Evolutionary conservation across 2,329 filamentous ascomycete species (phyloP).

Genomic region (Botryotinia calthae): DNA sequence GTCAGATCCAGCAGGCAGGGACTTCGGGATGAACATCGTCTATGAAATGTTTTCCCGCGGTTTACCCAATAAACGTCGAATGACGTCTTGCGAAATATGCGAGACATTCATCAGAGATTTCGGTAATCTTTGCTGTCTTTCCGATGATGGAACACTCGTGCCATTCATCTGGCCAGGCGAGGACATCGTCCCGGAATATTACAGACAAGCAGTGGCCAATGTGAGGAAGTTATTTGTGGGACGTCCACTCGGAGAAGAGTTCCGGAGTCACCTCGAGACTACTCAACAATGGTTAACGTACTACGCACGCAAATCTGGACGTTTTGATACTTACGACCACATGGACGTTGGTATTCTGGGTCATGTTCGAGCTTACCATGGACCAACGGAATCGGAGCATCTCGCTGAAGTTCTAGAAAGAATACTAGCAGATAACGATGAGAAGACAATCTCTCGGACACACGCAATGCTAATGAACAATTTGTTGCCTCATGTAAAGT

Average conservation of each 20-base stretch:
- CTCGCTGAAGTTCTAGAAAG: not conserved
- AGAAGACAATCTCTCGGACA: not conserved
- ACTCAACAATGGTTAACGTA: not conserved
- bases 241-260: slow-evolving; percentile 3
- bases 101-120: slow-evolving; percentile 1
- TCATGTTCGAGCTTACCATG: not conserved
- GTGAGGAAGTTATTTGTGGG: slow-evolving; percentile 12
- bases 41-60: slow-evolving; percentile 13
- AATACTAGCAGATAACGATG: not conserved
- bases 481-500: not conserved
- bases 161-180: slow-evolving; percentile 14
- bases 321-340: not conserved
- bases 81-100: slow-evolving; percentile 12
- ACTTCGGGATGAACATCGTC: not conserved
- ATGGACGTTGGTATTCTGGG: not conserved
- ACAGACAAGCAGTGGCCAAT: not conserved
- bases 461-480: not conserved
- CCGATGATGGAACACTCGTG: not conserved
- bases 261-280: not conserved
- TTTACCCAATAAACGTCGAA: not conserved
- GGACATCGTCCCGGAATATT: slow-evolving; percentile 9
- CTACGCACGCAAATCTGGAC: not conserved
- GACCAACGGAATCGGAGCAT: not conserved
- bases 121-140: slow-evolving; percentile 12
- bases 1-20: not conserved